Evolutionary conservation across 179 eudicot species (phyloP), one percentile per base, ranked within the genome.

Genomic region (Spinacia oleracea): DNA sequence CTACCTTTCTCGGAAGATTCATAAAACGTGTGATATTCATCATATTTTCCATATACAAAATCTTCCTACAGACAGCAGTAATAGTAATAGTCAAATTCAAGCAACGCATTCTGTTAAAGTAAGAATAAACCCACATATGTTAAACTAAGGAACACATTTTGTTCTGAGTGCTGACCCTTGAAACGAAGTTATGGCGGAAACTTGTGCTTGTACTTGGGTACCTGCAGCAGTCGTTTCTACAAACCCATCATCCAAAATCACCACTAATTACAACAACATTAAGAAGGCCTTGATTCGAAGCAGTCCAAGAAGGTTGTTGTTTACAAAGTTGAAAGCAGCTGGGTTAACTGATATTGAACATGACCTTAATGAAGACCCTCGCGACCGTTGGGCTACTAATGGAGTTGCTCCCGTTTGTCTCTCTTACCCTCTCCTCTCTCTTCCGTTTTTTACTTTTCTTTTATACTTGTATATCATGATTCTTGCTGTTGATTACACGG

Each of bases 301-400:
- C 56, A 67, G 45, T 62, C 73, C 69, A 64, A 20, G 64, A 34
- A 73, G 83, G 21, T 70, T 80, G n/a, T 71, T 71, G 14, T 69
- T 70, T 18, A 86, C 90, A 18, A 87, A 81, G 81, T 79, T 93
- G 85, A 64, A 72, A 64, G 97, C 89, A 58, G 97, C 88, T 31
- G 95, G 95, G 46, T 60, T 94, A 35, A 76, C 98, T 6, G 90
- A 92, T 43, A 87, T 94, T 18, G 98, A 94, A 75, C 91, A 92
- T 3, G 98, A 94, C 34, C 82, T 94, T 63, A 90, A 89, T 74
- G 98, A 94, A 81, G 98, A 94, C 58, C 92, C 92, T 1, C 85
- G 23, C 25, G 98, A 94, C 77, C 87, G 90, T 32, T 89, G 97
- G 97, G 91, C 79, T 20, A 94, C 93, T 18, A 82, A 80, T 60